Evolutionary conservation across 176 grass and related monocot genomes (phyloP).

Genomic region (Oryza australiensis): DNA sequence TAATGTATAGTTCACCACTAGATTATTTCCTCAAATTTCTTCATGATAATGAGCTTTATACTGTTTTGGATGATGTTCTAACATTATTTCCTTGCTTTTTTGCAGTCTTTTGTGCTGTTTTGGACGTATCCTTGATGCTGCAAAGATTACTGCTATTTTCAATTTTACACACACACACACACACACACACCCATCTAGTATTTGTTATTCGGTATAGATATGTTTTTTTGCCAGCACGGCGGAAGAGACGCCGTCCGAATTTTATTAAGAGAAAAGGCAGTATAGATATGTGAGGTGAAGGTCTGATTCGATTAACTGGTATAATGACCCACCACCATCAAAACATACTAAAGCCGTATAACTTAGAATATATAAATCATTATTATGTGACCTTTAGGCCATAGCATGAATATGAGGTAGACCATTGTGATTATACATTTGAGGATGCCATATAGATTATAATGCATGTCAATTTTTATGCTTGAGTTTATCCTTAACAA

Average conservation of each 20-base stretch:
- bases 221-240: no score
- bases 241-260: no score
- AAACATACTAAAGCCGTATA: background rate
- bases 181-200: no score
- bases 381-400: background rate
- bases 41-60: background rate
- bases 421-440: background rate
- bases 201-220: background rate
- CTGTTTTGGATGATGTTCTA: constrained; percentile 1
- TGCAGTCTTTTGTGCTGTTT: constrained; percentile 92
- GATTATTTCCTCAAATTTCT: background rate
- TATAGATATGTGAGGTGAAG: background rate
- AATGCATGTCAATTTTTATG: constrained; percentile 7
- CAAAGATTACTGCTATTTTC: constrained; percentile 16
- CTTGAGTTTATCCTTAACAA: constrained; percentile 51
- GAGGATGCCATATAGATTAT: background rate
- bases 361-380: background rate
- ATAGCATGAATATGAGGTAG: background rate
- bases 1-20: background rate
- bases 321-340: background rate
- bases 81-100: constrained; percentile 17
- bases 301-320: background rate
- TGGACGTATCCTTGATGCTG: constrained; percentile 87
- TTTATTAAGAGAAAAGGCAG: no score
- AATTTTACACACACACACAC: no score